Percentiles rank a stretch among this genome's conserved stretches.
Conservation (phyloP, 2,329 filamentous ascomycete genomes). For the Xylariaceae sp. region DNA sequence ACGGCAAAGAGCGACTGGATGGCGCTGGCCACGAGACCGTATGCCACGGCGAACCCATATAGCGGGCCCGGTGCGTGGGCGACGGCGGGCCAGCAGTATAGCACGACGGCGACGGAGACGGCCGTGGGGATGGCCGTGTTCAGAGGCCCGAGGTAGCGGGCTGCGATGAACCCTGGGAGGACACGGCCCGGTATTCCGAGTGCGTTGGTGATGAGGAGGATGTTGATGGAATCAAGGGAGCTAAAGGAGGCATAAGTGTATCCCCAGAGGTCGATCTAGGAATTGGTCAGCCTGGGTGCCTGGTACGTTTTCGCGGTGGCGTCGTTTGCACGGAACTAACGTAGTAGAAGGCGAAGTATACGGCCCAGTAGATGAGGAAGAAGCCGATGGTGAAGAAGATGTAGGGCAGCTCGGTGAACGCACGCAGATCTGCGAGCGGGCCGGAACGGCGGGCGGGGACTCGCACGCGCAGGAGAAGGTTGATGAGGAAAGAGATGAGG, state of each 20-base stretch:
- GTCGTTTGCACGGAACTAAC: no score
- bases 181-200: constrained; percentile 42
- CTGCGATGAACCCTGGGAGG: constrained; percentile 40
- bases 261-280: constrained; percentile 13
- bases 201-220: constrained; percentile 47
- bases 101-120: constrained; percentile 23
- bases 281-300: no score
- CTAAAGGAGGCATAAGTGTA: constrained; percentile 11
- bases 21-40: constrained; percentile 11
- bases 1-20: constrained; percentile 10
- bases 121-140: constrained; percentile 39
- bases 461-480: constrained; percentile 29
- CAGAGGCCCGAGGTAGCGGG: constrained; percentile 37
- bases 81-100: constrained; percentile 45
- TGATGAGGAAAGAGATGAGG: constrained; percentile 28
- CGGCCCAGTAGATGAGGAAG: constrained; percentile 26
- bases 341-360: constrained; percentile 17
- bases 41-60: constrained; percentile 10
- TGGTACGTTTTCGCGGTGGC: no score
- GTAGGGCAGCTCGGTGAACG: constrained; percentile 41
- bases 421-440: constrained; percentile 38
- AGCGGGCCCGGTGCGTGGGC: constrained; percentile 1
- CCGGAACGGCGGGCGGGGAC: constrained; percentile 35
- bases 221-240: constrained; percentile 30
- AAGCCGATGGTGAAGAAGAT: constrained; percentile 39